Conservation (phyloP, 768 basidiomycete genomes). For the Tylopilus plumbeoviolaceoides region DNA sequence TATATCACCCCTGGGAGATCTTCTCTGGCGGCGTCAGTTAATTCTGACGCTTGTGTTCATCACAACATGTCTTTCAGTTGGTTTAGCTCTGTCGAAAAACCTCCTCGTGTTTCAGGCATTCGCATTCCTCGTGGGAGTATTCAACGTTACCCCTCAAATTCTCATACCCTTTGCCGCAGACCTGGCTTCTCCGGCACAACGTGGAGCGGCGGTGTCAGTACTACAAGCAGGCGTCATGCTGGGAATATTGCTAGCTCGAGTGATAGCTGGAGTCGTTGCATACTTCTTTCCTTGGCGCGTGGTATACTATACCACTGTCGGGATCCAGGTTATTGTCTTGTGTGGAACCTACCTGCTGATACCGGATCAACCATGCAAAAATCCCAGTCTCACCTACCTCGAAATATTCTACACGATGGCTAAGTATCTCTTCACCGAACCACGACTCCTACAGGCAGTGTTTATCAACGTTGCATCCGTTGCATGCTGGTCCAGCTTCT, state of each 20-base stretch:
- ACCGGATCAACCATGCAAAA: conserved; percentile 40
- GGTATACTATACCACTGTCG: conserved; percentile 40
- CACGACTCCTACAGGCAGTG: conserved; percentile 34
- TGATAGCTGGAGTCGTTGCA: conserved; percentile 37
- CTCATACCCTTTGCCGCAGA: conserved; percentile 43
- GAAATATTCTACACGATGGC: conserved; percentile 35
- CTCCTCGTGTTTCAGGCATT: conserved; percentile 33
- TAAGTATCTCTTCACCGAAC: conserved; percentile 38
- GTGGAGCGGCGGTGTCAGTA: conserved; percentile 25
- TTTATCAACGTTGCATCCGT: conserved; percentile 22
- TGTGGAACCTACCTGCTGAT: conserved; percentile 29
- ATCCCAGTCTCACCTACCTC: conserved; percentile 34
- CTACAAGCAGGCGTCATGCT: conserved; percentile 27
- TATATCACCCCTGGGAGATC: conserved; percentile 43
- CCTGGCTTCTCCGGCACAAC: conserved; percentile 31
- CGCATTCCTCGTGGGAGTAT: conserved; percentile 36
- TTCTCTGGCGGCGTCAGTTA: conserved; percentile 40
- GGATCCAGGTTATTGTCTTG: conserved; percentile 27
- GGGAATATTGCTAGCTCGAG: conserved; percentile 25
- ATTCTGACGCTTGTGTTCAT: conserved; percentile 34
- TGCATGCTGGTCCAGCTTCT: conserved; percentile 31
- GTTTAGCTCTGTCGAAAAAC: conserved; percentile 32
- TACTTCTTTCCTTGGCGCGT: conserved; percentile 38
- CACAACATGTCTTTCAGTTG: conserved; percentile 36
- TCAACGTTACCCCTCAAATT: conserved; percentile 37